These are phyloP conservation scores for Ceratocystis lukuohia DNA, from an alignment of 2,329 filamentous ascomycete species.

Conservation along the genomic window DNA sequence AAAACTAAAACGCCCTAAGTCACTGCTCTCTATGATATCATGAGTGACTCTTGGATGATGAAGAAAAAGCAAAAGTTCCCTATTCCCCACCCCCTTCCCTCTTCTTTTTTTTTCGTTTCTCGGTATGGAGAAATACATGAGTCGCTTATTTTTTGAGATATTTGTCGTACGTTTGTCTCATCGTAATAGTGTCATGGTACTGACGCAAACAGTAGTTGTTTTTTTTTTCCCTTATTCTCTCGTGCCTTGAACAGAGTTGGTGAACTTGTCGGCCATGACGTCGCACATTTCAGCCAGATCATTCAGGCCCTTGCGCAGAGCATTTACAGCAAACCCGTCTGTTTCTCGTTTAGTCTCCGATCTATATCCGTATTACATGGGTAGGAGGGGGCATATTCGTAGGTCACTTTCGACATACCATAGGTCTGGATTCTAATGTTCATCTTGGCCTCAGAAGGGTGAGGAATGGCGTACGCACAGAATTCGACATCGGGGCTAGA, in stretches of 20 bases:
- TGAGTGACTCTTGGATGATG: slow-evolving; percentile 10
- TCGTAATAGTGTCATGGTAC: background rate
- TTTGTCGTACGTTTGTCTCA: background rate
- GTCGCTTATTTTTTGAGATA: slow-evolving; percentile 13
- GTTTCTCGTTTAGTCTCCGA: slow-evolving; percentile 19
- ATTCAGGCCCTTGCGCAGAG: slow-evolving; percentile 75
- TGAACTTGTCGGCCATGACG: slow-evolving; percentile 85
- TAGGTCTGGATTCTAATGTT: slow-evolving; percentile 96
- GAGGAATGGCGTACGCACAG: slow-evolving; percentile 94
- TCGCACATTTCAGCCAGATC: slow-evolving; percentile 89
- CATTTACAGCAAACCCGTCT: slow-evolving; percentile 73
- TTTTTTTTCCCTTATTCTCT: slow-evolving; percentile 22
- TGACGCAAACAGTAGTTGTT: background rate
- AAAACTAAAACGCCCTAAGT: slow-evolving; percentile 16
- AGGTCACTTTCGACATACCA: slow-evolving; percentile 41
- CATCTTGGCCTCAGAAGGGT: slow-evolving; percentile 93
- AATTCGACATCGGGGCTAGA: slow-evolving; percentile 86
- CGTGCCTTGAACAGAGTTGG: slow-evolving; percentile 43
- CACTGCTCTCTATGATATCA: slow-evolving; percentile 8
- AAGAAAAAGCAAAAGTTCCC: slow-evolving; percentile 4
- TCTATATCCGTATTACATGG: background rate
- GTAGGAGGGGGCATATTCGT: background rate
- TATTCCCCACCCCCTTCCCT: background rate
- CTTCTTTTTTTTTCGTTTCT: background rate
- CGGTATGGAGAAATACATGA: background rate